Evolutionary conservation across 345 rosid species (phyloP).

Genomic region (Hibiscus trionum): DNA sequence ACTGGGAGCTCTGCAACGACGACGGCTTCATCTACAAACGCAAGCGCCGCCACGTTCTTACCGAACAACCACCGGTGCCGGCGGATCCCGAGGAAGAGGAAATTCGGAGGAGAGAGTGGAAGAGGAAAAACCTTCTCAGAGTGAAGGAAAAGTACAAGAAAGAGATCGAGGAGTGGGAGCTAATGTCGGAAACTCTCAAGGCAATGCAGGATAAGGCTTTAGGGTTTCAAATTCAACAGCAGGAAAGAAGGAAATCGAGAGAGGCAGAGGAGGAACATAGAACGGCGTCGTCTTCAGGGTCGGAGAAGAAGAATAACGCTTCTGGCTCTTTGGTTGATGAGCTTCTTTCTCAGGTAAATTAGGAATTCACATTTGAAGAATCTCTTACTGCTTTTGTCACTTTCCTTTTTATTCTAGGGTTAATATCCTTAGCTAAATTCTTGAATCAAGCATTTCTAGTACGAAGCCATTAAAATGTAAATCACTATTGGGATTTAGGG

Average conservation of each 20-base stretch:
- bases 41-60: conserved; percentile 32
- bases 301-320: conserved; percentile 13
- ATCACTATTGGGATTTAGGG: neutral
- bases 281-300: conserved; percentile 19
- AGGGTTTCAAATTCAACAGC: conserved; percentile 22
- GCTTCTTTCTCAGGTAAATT: conserved; percentile 52
- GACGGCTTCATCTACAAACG: conserved; percentile 79
- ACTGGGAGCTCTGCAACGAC: conserved; percentile 71
- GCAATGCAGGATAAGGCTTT: conserved; percentile 39
- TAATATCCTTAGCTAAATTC: neutral
- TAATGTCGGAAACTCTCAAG: conserved; percentile 45
- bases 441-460: neutral
- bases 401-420: neutral
- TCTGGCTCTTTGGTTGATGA: conserved; percentile 36
- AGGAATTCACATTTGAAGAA: neutral
- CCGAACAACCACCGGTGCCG: conserved; percentile 17
- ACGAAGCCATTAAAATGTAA: neutral
- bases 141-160: conserved; percentile 42
- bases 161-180: conserved; percentile 63
- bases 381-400: neutral
- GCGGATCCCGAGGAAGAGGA: conserved; percentile 22
- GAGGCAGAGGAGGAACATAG: conserved; percentile 4
- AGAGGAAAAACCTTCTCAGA: conserved; percentile 33
- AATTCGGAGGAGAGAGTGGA: conserved; percentile 5
- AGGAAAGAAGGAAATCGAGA: conserved; percentile 13